These are phyloP conservation scores for Zygoascus sp. DNA, from an alignment of 1,139 yeast genomes.

Conservation along the genomic window DNA sequence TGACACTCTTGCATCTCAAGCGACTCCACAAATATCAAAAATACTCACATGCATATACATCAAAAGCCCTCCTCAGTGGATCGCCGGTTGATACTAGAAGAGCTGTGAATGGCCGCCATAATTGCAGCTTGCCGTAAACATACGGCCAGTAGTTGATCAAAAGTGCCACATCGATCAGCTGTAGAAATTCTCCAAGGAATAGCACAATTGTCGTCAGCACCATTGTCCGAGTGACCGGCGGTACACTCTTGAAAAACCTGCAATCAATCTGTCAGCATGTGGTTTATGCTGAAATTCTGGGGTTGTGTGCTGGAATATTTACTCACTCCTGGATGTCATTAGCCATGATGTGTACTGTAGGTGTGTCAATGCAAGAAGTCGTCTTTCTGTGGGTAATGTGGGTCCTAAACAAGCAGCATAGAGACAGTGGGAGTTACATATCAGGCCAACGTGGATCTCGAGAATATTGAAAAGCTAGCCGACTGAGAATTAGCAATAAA, in stretches of 20 bases:
- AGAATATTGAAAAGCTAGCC: no score
- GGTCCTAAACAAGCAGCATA: no score
- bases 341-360: constrained; percentile 14
- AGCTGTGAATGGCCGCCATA: constrained; percentile 37
- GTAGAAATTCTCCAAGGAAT: constrained; percentile 23
- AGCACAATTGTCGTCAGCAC: constrained; percentile 25
- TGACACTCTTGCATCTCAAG: not conserved
- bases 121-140: constrained; percentile 25
- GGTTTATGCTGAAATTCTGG: not conserved
- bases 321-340: constrained; percentile 23
- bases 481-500: not conserved
- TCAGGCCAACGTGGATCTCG: no score
- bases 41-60: constrained; percentile 31
- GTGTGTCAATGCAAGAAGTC: not conserved
- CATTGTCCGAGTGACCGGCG: constrained; percentile 31
- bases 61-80: constrained; percentile 30
- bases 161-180: constrained; percentile 19
- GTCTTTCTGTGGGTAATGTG: no score
- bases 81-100: constrained; percentile 30
- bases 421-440: no score
- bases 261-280: not conserved
- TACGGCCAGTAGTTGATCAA: constrained; percentile 31
- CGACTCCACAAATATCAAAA: not conserved
- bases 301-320: not conserved
- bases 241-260: constrained; percentile 24